Evolutionary conservation across 352 stramenopile genomes (phyloP).

Genomic region (Blastocystis sp.): DNA sequence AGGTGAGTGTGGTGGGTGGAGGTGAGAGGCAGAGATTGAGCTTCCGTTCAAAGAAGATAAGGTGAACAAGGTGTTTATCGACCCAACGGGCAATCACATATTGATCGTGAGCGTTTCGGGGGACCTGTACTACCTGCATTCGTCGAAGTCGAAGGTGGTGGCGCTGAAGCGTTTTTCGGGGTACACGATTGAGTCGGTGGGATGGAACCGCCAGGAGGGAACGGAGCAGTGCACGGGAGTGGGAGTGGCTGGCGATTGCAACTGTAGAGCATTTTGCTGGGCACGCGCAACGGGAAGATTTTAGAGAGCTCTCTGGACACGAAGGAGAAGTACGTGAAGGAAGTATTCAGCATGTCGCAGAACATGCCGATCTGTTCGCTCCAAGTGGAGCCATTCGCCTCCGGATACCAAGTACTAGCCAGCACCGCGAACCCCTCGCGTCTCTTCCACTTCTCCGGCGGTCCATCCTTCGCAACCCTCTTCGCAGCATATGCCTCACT

Average conservation of each 20-base stretch:
- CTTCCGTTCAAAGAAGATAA: conserved; percentile 57
- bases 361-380: conserved; percentile 59
- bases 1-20: background rate
- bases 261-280: conserved; percentile 67
- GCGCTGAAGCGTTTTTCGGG: conserved; percentile 49
- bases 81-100: conserved; percentile 50
- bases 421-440: conserved; percentile 67
- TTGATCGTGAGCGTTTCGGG: conserved; percentile 29
- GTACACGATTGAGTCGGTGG: conserved; percentile 40
- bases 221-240: conserved; percentile 1
- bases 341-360: conserved; percentile 74
- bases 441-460: conserved; percentile 79
- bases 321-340: conserved; percentile 74
- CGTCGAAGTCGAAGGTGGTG: conserved; percentile 47
- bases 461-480: conserved; percentile 70
- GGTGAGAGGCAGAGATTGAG: conserved; percentile 25
- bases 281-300: conserved; percentile 67
- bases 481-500: conserved; percentile 73
- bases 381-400: conserved; percentile 21
- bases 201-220: conserved; percentile 19
- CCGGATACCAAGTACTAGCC: conserved; percentile 61
- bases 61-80: conserved; percentile 55
- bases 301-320: conserved; percentile 74
- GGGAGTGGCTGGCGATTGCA: background rate
- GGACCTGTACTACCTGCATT: conserved; percentile 55